phyloP scores from a whole-genome alignment of 1,139 yeast genomes.

The Geotrichum restrictum region DNA sequence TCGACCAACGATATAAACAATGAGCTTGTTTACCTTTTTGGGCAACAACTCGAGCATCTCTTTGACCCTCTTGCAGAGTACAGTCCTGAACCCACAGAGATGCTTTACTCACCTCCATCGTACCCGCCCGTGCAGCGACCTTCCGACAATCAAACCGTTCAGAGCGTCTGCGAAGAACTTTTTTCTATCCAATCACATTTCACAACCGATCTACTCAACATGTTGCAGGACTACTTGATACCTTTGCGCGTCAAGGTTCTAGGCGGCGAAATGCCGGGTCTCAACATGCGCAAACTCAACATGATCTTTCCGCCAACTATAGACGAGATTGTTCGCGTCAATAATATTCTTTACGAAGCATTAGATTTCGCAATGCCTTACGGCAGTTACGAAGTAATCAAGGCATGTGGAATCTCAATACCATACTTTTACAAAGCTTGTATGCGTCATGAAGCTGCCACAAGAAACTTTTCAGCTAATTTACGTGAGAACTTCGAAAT shows the following conservation, averaged over 20 bases:
- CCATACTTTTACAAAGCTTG: conserved; percentile 91
- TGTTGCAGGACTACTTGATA: conserved; percentile 71
- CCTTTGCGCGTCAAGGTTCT: conserved; percentile 72
- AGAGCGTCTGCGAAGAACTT: conserved; percentile 62
- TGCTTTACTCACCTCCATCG: conserved; percentile 55
- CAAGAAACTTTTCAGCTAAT: conserved; percentile 49
- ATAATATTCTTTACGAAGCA: conserved; percentile 76
- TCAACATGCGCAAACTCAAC: conserved; percentile 62
- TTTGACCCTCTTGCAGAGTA: conserved; percentile 89
- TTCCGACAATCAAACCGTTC: conserved; percentile 32
- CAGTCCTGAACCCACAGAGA: conserved; percentile 81
- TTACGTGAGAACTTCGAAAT: conserved; percentile 37
- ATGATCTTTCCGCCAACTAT: conserved; percentile 88
- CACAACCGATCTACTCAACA: conserved; percentile 65
- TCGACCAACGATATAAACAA: conserved; percentile 60
- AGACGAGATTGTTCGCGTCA: conserved; percentile 85
- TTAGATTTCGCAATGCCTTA: conserved; percentile 59
- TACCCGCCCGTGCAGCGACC: conserved; percentile 25
- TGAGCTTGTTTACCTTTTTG: conserved; percentile 65
- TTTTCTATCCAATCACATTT: conserved; percentile 66
- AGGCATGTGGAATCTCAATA: conserved; percentile 72
- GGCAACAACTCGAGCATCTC: conserved; percentile 79
- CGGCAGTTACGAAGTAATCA: conserved; percentile 71
- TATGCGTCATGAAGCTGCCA: conserved; percentile 90
- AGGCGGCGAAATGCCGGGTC: conserved; percentile 46